Conservation (phyloP, 768 basidiomycete genomes). For the Pleurotus tuoliensis region DNA sequence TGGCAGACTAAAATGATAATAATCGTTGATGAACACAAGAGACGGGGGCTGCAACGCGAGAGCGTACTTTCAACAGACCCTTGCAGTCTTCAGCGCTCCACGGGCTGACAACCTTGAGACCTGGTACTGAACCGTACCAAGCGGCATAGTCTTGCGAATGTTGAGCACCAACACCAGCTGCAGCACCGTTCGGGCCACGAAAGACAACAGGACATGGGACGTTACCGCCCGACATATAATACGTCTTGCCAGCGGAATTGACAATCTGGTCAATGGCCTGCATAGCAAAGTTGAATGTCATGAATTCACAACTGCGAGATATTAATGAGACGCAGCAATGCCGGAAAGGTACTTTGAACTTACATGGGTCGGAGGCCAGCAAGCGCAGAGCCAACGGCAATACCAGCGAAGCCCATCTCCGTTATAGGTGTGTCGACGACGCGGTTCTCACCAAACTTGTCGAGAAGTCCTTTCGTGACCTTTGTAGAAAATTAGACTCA, state of each 20-base stretch:
- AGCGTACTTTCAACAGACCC: conserved; percentile 85
- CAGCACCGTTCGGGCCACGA: conserved; percentile 99
- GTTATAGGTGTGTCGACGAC: conserved; percentile 97
- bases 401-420: conserved; percentile 97
- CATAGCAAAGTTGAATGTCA: conserved; percentile 99
- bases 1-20: conserved; percentile 62
- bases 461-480: conserved; percentile 97
- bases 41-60: not conserved
- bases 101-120: conserved; percentile 95
- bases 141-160: conserved; percentile 97
- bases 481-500: conserved; percentile 21
- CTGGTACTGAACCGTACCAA: conserved; percentile 92
- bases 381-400: conserved; percentile 92
- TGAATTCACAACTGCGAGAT: conserved; percentile 86
- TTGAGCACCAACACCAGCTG: conserved; percentile 93
- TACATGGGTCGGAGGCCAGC: conserved; percentile 93
- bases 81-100: conserved; percentile 99
- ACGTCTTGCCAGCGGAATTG: conserved; percentile 99
- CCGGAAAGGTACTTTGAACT: conserved; percentile 18
- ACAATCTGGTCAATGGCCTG: conserved; percentile 99
- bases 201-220: conserved; percentile 98
- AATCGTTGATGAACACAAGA: not conserved
- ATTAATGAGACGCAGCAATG: conserved; percentile 11
- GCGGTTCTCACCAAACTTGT: conserved; percentile 98
- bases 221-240: conserved; percentile 99